Percentiles rank a stretch among this genome's conserved stretches.
These are phyloP conservation scores for Crepidotus variabilis DNA, from an alignment of 768 basidiomycete species.

Conservation along the genomic window DNA sequence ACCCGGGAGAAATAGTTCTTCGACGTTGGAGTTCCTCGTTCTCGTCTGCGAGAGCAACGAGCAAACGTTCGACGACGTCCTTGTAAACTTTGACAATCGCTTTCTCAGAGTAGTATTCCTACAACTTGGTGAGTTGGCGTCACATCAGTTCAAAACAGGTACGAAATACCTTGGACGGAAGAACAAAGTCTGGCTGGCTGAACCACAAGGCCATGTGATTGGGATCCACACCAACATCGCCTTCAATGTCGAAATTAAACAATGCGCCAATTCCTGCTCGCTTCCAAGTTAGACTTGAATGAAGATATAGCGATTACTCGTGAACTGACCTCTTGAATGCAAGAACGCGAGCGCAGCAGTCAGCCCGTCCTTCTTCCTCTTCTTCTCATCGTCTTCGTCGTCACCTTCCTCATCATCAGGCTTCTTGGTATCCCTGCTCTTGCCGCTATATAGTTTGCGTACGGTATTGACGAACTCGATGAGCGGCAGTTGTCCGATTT, in stretches of 20 bases:
- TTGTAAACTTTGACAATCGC: conserved; percentile 66
- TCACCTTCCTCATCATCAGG: background rate
- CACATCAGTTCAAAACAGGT: conserved; percentile 5
- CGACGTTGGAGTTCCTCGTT: conserved; percentile 29
- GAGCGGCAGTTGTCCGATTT: conserved; percentile 69
- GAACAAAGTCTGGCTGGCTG: conserved; percentile 73
- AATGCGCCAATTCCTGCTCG: conserved; percentile 67
- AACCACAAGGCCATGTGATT: conserved; percentile 86
- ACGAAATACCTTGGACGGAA: conserved; percentile 74
- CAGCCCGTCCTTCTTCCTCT: conserved; percentile 41
- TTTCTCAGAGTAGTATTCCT: conserved; percentile 91
- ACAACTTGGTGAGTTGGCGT: background rate
- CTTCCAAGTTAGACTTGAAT: background rate
- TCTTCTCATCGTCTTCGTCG: conserved; percentile 17
- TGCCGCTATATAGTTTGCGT: conserved; percentile 53
- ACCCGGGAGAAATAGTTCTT: conserved; percentile 9
- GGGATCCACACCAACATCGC: conserved; percentile 83
- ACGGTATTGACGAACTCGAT: conserved; percentile 62
- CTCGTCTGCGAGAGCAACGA: conserved; percentile 54
- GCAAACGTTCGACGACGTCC: conserved; percentile 61
- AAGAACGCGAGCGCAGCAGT: conserved; percentile 83
- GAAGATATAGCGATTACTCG: background rate
- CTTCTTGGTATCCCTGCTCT: conserved; percentile 35
- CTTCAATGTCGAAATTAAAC: conserved; percentile 82
- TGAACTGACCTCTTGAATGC: conserved; percentile 71